A percentile compares a stretch with the other conserved stretches of the same genome.
Conservation (phyloP, 345 rosid genomes). For the Citrus trifoliata region DNA sequence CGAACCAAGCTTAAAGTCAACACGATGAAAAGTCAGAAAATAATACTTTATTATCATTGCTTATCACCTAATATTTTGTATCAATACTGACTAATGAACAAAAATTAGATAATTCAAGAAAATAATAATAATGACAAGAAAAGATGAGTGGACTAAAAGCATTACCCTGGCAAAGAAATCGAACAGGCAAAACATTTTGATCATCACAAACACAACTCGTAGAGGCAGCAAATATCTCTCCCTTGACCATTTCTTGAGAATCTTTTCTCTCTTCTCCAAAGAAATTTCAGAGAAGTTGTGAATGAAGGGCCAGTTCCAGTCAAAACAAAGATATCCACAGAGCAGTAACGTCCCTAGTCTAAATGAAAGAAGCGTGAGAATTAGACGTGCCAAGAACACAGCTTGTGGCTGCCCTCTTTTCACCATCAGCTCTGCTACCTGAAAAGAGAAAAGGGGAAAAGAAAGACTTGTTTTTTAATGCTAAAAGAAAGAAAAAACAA, state of each 20-base stretch:
- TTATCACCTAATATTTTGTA: background rate
- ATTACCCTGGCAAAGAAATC: slow-evolving; percentile 56
- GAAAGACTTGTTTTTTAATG: background rate
- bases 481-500: background rate
- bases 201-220: slow-evolving; percentile 43
- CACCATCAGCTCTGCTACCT: slow-evolving; percentile 70
- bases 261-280: slow-evolving; percentile 49
- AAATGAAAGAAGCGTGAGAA: slow-evolving; percentile 48
- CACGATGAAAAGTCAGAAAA: too few species aligned
- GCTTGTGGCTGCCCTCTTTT: slow-evolving; percentile 36
- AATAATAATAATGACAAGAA: background rate
- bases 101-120: background rate
- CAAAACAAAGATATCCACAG: slow-evolving; percentile 59
- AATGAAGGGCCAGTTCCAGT: slow-evolving; percentile 61
- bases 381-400: slow-evolving; percentile 33
- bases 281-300: slow-evolving; percentile 65
- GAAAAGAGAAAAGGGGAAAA: background rate
- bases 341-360: slow-evolving; percentile 68
- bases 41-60: too few species aligned
- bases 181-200: slow-evolving; percentile 53
- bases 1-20: background rate
- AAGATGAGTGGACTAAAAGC: background rate
- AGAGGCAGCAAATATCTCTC: slow-evolving; percentile 34
- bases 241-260: slow-evolving; percentile 58
- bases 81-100: too few species aligned